phyloP scores from a whole-genome alignment of 441 rosid genomes.

The Syzygium syzygioides region DNA sequence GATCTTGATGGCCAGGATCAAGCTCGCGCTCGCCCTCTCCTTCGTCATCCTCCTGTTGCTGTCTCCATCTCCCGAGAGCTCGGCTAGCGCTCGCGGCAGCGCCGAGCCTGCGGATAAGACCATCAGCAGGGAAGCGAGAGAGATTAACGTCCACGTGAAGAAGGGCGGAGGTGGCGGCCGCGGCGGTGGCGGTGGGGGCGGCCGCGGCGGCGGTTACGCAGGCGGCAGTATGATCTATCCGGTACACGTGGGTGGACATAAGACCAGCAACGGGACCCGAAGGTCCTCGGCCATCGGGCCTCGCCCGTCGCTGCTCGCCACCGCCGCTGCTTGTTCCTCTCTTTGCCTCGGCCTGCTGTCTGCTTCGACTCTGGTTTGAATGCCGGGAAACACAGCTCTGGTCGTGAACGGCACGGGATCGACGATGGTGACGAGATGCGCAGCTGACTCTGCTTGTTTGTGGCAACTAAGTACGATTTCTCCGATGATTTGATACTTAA shows the following conservation, averaged over 20 bases:
- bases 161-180: not conserved
- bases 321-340: conserved; percentile 7
- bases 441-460: too few species aligned
- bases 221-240: not conserved
- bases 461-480: too few species aligned
- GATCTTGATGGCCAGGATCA: not conserved
- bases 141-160: conserved; percentile 13
- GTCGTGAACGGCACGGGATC: too few species aligned
- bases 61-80: conserved; percentile 10
- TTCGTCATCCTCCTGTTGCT: conserved; percentile 5
- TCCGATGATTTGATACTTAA: too few species aligned
- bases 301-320: not conserved
- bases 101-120: not conserved
- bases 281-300: not conserved
- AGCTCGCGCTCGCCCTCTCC: not conserved
- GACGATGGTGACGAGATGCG: too few species aligned
- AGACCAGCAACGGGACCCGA: not conserved
- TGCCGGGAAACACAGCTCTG: not conserved
- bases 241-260: not conserved
- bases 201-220: too few species aligned
- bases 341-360: conserved; percentile 7
- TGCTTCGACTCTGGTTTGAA: not conserved
- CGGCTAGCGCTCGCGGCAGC: not conserved
- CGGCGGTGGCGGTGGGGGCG: not conserved
- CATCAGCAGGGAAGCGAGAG: not conserved